These are phyloP conservation scores for Zygoascus ofunaensis DNA, from an alignment of 805 yeast species.

Conservation along the genomic window DNA sequence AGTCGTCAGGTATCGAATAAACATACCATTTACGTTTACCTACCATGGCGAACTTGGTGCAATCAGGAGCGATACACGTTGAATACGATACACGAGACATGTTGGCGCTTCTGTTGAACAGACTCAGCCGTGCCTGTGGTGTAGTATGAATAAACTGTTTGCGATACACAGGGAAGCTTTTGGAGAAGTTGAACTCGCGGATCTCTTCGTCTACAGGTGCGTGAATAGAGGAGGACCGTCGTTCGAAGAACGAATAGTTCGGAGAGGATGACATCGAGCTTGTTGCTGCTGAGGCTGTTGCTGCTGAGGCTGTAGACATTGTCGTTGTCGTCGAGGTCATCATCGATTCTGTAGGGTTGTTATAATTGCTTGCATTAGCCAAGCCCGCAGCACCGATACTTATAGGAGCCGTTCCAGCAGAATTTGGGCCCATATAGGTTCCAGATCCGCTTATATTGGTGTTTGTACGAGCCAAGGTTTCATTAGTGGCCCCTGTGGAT, in stretches of 20 bases:
- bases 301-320: too few relatives aligned
- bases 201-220: constrained; percentile 9
- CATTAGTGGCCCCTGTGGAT: not conserved
- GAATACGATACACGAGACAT: constrained; percentile 36
- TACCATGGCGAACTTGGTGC: constrained; percentile 55
- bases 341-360: too few relatives aligned
- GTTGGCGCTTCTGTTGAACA: constrained; percentile 27
- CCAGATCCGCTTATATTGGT: not conserved
- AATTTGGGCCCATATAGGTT: not conserved
- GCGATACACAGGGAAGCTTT: constrained; percentile 77
- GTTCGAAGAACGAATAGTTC: not conserved
- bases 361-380: not conserved
- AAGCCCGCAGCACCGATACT: not conserved
- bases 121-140: constrained; percentile 35
- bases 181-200: constrained; percentile 44
- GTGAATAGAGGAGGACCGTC: constrained; percentile 1
- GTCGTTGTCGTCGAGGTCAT: too few relatives aligned
- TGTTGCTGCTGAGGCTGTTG: too few relatives aligned
- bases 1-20: constrained; percentile 41
- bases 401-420: not conserved
- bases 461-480: not conserved
- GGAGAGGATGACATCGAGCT: not conserved
- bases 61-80: constrained; percentile 55
- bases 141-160: constrained; percentile 47
- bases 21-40: constrained; percentile 69